phyloP scores from a whole-genome alignment of 2,329 filamentous ascomycete species.

The Microdochium bolleyi region DNA sequence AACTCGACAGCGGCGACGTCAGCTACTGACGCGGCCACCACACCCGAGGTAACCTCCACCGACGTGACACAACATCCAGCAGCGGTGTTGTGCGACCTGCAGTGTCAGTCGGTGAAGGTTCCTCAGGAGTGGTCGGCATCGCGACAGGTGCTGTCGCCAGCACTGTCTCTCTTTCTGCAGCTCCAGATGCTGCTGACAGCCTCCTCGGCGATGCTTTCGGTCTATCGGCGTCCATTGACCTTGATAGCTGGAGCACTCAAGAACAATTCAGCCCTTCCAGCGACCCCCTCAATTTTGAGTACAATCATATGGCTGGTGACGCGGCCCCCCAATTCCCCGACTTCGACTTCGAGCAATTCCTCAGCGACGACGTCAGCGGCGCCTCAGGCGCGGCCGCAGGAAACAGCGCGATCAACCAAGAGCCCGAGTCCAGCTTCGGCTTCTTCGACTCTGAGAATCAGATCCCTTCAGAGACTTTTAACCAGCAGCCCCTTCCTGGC shows the following conservation, averaged over 20 bases:
- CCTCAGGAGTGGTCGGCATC: constrained; percentile 35
- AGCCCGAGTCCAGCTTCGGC: constrained; percentile 42
- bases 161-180: constrained; percentile 39
- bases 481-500: constrained; percentile 67
- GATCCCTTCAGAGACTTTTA: constrained; percentile 56
- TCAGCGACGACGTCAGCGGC: constrained; percentile 41
- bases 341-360: constrained; percentile 39
- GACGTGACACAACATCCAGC: constrained; percentile 99
- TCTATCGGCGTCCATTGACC: constrained; percentile 58
- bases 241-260: constrained; percentile 72
- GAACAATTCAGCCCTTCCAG: constrained; percentile 67
- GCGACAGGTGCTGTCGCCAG: constrained; percentile 30
- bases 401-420: constrained; percentile 40
- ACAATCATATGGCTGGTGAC: constrained; percentile 61
- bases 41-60: constrained; percentile 45
- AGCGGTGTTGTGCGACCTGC: constrained; percentile 99
- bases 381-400: constrained; percentile 39
- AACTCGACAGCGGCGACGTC: constrained; percentile 15
- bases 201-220: constrained; percentile 63
- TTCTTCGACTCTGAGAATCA: constrained; percentile 52
- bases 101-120: constrained; percentile 85
- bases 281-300: constrained; percentile 57
- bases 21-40: constrained; percentile 12
- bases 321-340: constrained; percentile 36
- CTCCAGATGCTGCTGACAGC: constrained; percentile 55